A percentile compares a stretch with the other conserved stretches of the same genome.
Evolutionary conservation across 257 asterid genomes (phyloP).

Genomic region (Petunia secreta): DNA sequence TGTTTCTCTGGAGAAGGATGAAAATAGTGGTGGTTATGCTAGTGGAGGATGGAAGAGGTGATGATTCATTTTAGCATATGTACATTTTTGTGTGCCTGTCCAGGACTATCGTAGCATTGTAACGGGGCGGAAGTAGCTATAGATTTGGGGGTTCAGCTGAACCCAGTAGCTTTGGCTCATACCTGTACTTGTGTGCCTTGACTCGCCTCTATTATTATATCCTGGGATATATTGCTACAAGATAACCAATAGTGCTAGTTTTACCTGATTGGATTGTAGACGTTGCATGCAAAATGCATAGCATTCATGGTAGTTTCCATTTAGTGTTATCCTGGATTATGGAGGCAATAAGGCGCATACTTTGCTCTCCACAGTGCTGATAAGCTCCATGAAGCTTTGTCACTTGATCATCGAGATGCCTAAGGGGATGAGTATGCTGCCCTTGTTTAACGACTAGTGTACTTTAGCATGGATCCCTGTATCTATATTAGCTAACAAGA

Average conservation of each 20-base stretch:
- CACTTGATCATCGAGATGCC: slow-evolving; percentile 8
- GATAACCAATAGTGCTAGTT: background rate
- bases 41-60: slow-evolving; percentile 99
- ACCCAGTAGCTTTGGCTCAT: no score
- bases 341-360: background rate
- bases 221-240: background rate
- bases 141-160: no score
- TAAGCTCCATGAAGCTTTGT: slow-evolving; percentile 14
- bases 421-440: background rate
- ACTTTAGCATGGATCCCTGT: background rate
- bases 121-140: no score
- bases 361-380: background rate
- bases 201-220: background rate
- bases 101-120: background rate
- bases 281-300: background rate
- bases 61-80: slow-evolving; percentile 40
- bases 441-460: background rate
- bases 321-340: background rate
- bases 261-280: slow-evolving; percentile 7
- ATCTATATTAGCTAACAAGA: background rate
- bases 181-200: no score
- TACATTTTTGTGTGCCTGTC: background rate
- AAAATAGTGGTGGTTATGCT: slow-evolving; percentile 61
- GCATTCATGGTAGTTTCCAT: background rate
- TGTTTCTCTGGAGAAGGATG: slow-evolving; percentile 65